Conservation (phyloP, 257 asterid species). For the Misopates orontium region DNA sequence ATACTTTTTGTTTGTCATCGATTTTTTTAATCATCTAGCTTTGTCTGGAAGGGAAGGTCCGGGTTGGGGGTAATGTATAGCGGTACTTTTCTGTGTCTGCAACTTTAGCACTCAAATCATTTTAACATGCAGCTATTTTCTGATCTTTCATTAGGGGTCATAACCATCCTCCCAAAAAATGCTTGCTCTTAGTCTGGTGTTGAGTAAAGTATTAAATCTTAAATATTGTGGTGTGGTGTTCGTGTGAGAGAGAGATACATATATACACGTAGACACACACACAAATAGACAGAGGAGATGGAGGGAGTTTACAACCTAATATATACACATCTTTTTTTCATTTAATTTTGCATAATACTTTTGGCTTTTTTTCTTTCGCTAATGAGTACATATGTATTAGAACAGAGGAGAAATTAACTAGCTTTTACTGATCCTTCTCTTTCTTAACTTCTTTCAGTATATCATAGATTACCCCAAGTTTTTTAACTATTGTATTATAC, state of each 20-base stretch:
- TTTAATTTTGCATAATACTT: too few species aligned
- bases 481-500: not conserved
- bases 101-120: not conserved
- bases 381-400: too few species aligned
- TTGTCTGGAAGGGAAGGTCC: not conserved
- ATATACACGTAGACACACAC: too few species aligned
- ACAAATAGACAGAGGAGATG: too few species aligned
- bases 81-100: not conserved
- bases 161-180: not conserved
- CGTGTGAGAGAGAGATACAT: too few species aligned
- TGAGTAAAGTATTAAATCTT: too few species aligned
- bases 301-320: too few species aligned
- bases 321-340: too few species aligned
- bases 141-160: not conserved
- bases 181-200: too few species aligned
- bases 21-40: not conserved
- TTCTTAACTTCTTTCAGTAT: not conserved
- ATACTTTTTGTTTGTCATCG: not conserved
- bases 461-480: too few species aligned
- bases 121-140: not conserved
- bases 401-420: not conserved
- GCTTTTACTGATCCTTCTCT: not conserved
- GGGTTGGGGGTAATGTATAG: not conserved
- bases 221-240: too few species aligned
- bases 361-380: too few species aligned